phyloP scores from a whole-genome alignment of 2,329 filamentous ascomycete species.

The Monilinia fructicola region DNA sequence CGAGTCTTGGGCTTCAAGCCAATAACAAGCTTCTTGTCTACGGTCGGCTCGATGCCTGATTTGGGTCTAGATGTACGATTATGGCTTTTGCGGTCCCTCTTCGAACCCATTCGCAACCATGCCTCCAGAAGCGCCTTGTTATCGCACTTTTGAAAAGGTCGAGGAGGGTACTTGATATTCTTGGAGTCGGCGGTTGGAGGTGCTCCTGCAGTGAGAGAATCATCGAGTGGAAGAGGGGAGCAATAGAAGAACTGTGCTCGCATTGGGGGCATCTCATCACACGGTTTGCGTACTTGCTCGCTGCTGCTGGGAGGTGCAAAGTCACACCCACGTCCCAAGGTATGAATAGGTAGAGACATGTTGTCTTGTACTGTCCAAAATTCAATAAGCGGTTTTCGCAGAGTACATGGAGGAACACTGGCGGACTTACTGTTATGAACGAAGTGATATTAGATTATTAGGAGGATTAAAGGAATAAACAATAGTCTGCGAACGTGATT shows the following conservation, averaged over 20 bases:
- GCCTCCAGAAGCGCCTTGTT: conserved; percentile 77
- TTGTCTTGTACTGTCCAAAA: conserved; percentile 24
- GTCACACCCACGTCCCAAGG: conserved; percentile 39
- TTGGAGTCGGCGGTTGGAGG: conserved; percentile 52
- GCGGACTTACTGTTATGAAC: conserved; percentile 16
- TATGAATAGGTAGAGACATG: conserved; percentile 39
- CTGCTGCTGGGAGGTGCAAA: conserved; percentile 28
- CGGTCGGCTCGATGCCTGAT: conserved; percentile 1
- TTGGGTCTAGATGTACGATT: conserved; percentile 33
- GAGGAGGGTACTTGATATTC: conserved; percentile 59
- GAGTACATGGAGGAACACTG: background rate
- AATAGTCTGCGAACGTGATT: conserved; percentile 28
- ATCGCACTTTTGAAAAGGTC: conserved; percentile 77
- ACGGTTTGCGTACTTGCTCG: conserved; percentile 29
- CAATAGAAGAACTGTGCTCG: conserved; percentile 82
- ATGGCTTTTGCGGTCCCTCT: conserved; percentile 52
- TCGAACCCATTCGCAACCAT: conserved; percentile 63
- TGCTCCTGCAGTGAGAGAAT: conserved; percentile 70
- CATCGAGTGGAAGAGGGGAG: conserved; percentile 79
- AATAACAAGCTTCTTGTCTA: conserved; percentile 1
- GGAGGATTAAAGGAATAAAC: conserved; percentile 13
- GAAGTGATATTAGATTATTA: conserved; percentile 15
- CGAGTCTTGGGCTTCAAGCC: conserved; percentile 3
- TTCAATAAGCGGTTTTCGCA: background rate
- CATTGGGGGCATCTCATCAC: conserved; percentile 55